These are phyloP conservation scores for Eucalyptus regnans DNA, from an alignment of 345 rosid genomes.

Conservation along the genomic window DNA sequence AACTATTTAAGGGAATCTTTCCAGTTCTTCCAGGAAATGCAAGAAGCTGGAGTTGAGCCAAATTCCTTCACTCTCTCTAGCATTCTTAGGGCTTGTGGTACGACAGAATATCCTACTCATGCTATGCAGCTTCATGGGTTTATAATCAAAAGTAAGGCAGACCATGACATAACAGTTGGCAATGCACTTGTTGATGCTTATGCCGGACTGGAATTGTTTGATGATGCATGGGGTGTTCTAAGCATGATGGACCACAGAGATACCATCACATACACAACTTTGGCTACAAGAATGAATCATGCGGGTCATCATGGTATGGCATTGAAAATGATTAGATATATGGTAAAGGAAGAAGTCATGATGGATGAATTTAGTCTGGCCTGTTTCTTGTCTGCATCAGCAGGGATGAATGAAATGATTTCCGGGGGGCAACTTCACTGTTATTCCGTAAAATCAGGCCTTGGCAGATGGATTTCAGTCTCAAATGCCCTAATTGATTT, in stretches of 20 bases:
- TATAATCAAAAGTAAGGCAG: conserved; percentile 20
- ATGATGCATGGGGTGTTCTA: conserved; percentile 33
- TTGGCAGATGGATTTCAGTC: conserved; percentile 22
- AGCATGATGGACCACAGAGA: conserved; percentile 34
- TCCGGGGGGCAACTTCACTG: conserved; percentile 62
- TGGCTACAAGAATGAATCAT: conserved; percentile 57
- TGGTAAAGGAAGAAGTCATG: conserved; percentile 27
- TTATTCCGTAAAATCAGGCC: conserved; percentile 43
- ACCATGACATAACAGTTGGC: conserved; percentile 14
- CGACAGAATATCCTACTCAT: conserved; percentile 3
- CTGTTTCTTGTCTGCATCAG: conserved; percentile 53
- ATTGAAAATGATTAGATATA: conserved; percentile 18
- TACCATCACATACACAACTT: conserved; percentile 44
- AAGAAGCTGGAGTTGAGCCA: conserved; percentile 32
- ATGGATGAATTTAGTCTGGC: conserved; percentile 49
- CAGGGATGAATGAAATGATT: conserved; percentile 26
- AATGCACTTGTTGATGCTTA: conserved; percentile 62
- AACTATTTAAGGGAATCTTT: conserved; percentile 26
- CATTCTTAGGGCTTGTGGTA: conserved; percentile 34
- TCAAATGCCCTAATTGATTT: conserved; percentile 42
- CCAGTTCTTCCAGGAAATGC: conserved; percentile 28
- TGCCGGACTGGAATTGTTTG: conserved; percentile 27
- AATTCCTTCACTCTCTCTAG: conserved; percentile 40
- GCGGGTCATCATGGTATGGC: conserved; percentile 32
- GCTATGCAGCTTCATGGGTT: conserved; percentile 37